These are phyloP conservation scores for Aspergillus ochraceoroseus DNA, from an alignment of 2,329 filamentous ascomycete genomes.

Conservation along the genomic window DNA sequence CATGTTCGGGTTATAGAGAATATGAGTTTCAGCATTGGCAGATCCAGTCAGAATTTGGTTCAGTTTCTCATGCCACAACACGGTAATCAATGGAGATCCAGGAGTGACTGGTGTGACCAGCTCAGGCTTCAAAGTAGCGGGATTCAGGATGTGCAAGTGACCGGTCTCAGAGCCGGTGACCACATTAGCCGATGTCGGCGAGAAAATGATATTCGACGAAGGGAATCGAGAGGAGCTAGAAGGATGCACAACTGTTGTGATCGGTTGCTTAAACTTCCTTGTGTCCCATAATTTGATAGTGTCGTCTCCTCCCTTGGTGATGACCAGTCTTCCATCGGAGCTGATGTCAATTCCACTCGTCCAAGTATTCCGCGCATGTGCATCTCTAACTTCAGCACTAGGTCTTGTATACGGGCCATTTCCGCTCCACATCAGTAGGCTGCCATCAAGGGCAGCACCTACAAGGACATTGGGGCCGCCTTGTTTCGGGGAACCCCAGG, in stretches of 20 bases:
- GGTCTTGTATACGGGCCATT: constrained; percentile 81
- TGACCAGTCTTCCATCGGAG: constrained; percentile 79
- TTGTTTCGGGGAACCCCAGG: constrained; percentile 72
- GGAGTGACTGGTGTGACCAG: constrained; percentile 85
- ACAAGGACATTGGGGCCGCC: constrained; percentile 76
- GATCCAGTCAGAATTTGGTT: constrained; percentile 96
- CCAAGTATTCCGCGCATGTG: constrained; percentile 79
- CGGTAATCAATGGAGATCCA: constrained; percentile 72
- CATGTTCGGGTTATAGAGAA: constrained; percentile 83
- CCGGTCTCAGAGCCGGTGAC: constrained; percentile 83
- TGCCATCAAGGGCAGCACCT: constrained; percentile 79
- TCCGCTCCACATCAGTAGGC: constrained; percentile 84
- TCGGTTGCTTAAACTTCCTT: constrained; percentile 85
- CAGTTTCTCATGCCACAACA: constrained; percentile 87
- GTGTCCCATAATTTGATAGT: constrained; percentile 96
- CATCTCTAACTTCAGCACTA: constrained; percentile 74
- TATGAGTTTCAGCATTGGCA: constrained; percentile 80
- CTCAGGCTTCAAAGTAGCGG: constrained; percentile 80
- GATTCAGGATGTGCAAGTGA: constrained; percentile 86
- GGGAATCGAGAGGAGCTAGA: constrained; percentile 81
- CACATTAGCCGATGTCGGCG: constrained; percentile 75
- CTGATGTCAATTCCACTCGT: constrained; percentile 90
- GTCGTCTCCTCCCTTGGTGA: constrained; percentile 86
- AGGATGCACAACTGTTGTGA: constrained; percentile 70
- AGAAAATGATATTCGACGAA: constrained; percentile 83